Evolutionary conservation across 306 rosid genomes (phyloP), one percentile per base, ranked within the genome.

Genomic region (Quercus engelmannii): DNA sequence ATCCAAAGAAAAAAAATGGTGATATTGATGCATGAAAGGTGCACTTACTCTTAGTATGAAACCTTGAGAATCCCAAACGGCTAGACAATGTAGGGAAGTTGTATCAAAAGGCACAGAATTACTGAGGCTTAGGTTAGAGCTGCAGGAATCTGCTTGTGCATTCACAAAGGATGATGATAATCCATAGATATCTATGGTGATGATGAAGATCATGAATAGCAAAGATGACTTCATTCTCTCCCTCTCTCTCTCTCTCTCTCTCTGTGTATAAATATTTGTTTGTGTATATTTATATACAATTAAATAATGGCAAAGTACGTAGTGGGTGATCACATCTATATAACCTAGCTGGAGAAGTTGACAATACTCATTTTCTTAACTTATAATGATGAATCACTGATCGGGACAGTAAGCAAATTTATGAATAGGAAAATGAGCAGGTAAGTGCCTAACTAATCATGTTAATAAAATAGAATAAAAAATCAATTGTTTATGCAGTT

Each of bases 1-100:
- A 8, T 5, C 46, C 46, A 41, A 2, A 41, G 11, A 41, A 41
- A 41, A 38, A 38, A 12, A 38, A 6, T 38, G 9, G 73, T 38
- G 73, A 33, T 31, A n/a, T 33, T 38, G 26, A 43, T 69, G 71
- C 28, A 43, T 38, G 76, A 79, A 18, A 4, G 41, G 23, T n/a
- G 73, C 21, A 86, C 94, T 89, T 88, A 91, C 97, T 85, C 96
- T 82, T 13, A 93, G 91, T 73, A 93, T 79, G 85, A 65, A 91
- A 26, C 78, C 87, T 54, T 89, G 90, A 55, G 88, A 67, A 81
- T 69, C 87, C 97, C 97, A 92, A 80, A 85, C 92, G 63, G 84
- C 21, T 52, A 78, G 79, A 79, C 97, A 93, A 63, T 68, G 74
- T 80, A 93, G 91, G 18, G 85, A 82, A 76, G 88, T 30, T 67